phyloP scores from a whole-genome alignment of 2,329 filamentous ascomycete species.

The Talaromyces sp. region DNA sequence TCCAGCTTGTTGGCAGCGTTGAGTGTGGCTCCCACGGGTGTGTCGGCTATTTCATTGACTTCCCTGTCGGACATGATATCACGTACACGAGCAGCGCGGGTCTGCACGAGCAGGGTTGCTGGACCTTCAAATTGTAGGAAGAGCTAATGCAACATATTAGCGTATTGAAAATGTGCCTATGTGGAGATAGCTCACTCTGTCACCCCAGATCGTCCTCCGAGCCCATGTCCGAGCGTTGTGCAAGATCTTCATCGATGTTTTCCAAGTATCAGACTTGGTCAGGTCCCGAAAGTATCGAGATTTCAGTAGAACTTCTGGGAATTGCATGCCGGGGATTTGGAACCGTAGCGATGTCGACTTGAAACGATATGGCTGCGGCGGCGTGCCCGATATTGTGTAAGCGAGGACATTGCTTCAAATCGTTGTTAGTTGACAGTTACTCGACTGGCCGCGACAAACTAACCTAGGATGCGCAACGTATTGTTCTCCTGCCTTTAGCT shows the following conservation, averaged over 20 bases:
- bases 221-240: slow-evolving; percentile 70
- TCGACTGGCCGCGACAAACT: slow-evolving; percentile 6
- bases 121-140: slow-evolving; percentile 90
- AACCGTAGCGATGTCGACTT: slow-evolving; percentile 69
- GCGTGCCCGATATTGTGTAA: slow-evolving; percentile 69
- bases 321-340: slow-evolving; percentile 66
- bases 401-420: slow-evolving; percentile 71
- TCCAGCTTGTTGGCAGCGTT: slow-evolving; percentile 45
- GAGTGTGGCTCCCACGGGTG: slow-evolving; percentile 65
- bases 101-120: slow-evolving; percentile 79
- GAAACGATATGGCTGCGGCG: slow-evolving; percentile 80
- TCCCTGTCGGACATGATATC: slow-evolving; percentile 74
- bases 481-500: slow-evolving; percentile 74
- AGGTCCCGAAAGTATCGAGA: slow-evolving; percentile 69
- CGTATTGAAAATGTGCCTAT: not conserved
- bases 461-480: slow-evolving; percentile 80
- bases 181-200: slow-evolving; percentile 52
- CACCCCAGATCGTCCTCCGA: slow-evolving; percentile 84
- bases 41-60: slow-evolving; percentile 84
- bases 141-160: slow-evolving; percentile 41
- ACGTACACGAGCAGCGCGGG: slow-evolving; percentile 69
- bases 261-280: slow-evolving; percentile 68
- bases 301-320: slow-evolving; percentile 61
- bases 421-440: not conserved
- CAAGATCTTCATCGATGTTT: slow-evolving; percentile 57